These are phyloP conservation scores for Cocos nucifera DNA, from an alignment of 176 grass and related monocot species.

Conservation along the genomic window DNA sequence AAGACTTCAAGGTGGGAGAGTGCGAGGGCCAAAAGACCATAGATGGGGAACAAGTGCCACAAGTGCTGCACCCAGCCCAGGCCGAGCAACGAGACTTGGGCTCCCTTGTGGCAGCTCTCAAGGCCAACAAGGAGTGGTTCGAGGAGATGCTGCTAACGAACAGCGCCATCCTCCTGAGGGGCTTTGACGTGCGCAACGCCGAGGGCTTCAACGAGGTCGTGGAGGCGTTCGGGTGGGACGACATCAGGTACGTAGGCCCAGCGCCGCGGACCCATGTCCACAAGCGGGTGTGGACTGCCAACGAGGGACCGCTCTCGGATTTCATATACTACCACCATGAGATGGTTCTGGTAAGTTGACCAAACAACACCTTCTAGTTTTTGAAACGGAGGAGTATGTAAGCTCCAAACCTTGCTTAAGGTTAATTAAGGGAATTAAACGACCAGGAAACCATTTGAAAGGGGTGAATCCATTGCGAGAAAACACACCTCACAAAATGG, in stretches of 20 bases:
- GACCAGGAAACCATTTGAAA: no score
- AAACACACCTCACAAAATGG: no score
- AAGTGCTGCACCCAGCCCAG: conserved; percentile 18
- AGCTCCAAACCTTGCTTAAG: no score
- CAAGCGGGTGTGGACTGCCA: conserved; percentile 55
- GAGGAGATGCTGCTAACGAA: conserved; percentile 29
- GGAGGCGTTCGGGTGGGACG: conserved; percentile 39
- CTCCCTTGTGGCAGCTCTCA: conserved; percentile 26
- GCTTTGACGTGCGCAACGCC: conserved; percentile 41
- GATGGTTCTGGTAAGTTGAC: conserved; percentile 20
- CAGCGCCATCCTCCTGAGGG: conserved; percentile 44
- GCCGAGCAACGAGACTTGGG: not conserved
- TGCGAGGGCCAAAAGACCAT: conserved; percentile 46
- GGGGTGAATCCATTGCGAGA: no score
- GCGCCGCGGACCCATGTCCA: conserved; percentile 53
- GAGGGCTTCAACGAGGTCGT: conserved; percentile 43
- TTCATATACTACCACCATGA: conserved; percentile 73
- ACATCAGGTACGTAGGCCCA: conserved; percentile 54
- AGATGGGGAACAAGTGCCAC: conserved; percentile 45
- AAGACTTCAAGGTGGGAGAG: conserved; percentile 18
- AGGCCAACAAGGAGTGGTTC: conserved; percentile 29
- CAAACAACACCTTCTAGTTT: no score
- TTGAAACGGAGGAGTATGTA: no score
- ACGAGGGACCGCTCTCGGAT: conserved; percentile 52
- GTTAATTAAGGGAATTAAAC: no score